These are phyloP conservation scores for Coniochaeta prunicola DNA, from an alignment of 2,329 filamentous ascomycete species.

Conservation along the genomic window DNA sequence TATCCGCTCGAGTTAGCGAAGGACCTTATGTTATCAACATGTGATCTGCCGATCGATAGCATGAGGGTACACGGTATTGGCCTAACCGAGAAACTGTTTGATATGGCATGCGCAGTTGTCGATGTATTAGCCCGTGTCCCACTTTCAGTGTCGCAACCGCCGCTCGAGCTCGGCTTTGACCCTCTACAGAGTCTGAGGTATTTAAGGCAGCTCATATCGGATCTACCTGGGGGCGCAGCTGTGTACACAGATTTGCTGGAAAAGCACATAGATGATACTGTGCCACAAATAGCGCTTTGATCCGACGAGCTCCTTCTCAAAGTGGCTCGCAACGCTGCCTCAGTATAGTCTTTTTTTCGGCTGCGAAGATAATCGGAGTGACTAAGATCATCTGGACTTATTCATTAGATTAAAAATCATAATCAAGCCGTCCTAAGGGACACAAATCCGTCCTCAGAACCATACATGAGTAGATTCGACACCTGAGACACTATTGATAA, in stretches of 20 bases:
- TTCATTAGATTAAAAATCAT: too few species aligned
- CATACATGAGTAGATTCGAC: background rate
- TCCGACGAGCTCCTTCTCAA: background rate
- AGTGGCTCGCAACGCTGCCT: background rate
- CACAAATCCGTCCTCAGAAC: too few species aligned
- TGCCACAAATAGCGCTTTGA: slow-evolving; percentile 17
- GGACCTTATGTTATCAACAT: slow-evolving; percentile 29
- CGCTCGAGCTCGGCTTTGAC: slow-evolving; percentile 14
- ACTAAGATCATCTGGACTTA: too few species aligned
- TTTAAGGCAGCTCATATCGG: slow-evolving; percentile 26
- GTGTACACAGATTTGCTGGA: slow-evolving; percentile 31
- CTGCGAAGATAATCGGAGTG: too few species aligned
- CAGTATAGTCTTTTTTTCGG: too few species aligned
- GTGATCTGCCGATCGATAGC: slow-evolving; percentile 28
- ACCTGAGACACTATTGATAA: too few species aligned
- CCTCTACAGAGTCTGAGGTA: slow-evolving; percentile 31
- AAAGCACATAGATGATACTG: slow-evolving; percentile 30
- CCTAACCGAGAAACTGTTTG: slow-evolving; percentile 38
- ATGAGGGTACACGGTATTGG: slow-evolving; percentile 36
- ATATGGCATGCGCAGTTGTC: slow-evolving; percentile 34
- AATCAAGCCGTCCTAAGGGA: too few species aligned
- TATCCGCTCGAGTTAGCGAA: slow-evolving; percentile 35
- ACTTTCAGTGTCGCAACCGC: slow-evolving; percentile 15
- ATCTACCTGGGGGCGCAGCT: slow-evolving; percentile 27
- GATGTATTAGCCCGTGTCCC: slow-evolving; percentile 36